These are phyloP conservation scores for Chytriomyces confervae DNA, from an alignment of 192 early-diverging fungal species.

Conservation along the genomic window DNA sequence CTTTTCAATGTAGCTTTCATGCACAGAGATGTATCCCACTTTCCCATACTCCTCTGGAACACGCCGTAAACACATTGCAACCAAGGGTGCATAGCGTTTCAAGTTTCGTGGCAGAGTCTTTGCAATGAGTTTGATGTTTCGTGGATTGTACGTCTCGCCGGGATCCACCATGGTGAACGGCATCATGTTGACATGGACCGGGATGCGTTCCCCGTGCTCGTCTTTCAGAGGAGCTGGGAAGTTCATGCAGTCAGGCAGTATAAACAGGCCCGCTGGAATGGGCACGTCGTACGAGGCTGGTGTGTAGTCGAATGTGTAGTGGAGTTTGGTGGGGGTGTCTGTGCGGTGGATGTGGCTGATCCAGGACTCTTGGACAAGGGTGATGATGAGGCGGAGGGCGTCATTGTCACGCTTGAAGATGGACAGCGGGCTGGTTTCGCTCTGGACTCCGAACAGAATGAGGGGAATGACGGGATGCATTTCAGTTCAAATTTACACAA, in stretches of 20 bases:
- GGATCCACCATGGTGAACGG: slow-evolving; percentile 9
- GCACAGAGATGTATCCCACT: slow-evolving; percentile 9
- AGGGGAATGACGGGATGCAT: too few relatives aligned
- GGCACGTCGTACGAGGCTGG: too few relatives aligned
- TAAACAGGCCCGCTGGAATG: neutral
- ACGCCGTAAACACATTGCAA: slow-evolving; percentile 5
- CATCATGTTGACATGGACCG: slow-evolving; percentile 14
- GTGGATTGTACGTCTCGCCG: neutral
- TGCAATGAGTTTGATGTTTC: neutral
- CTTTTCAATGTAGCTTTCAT: neutral
- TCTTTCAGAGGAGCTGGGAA: neutral
- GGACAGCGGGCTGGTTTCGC: too few relatives aligned
- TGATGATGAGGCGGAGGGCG: too few relatives aligned
- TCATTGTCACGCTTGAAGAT: too few relatives aligned
- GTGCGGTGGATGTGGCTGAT: too few relatives aligned
- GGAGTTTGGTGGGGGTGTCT: too few relatives aligned
- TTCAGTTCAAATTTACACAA: too few relatives aligned
- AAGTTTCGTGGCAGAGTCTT: neutral
- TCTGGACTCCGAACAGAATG: too few relatives aligned
- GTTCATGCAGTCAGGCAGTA: neutral
- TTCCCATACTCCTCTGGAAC: neutral
- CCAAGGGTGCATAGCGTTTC: slow-evolving; percentile 4
- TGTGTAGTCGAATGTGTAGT: too few relatives aligned
- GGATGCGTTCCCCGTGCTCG: neutral
- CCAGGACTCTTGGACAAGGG: too few relatives aligned